phyloP scores from a whole-genome alignment of 176 grass and related monocot genomes.

The Calamus simplicifolius region DNA sequence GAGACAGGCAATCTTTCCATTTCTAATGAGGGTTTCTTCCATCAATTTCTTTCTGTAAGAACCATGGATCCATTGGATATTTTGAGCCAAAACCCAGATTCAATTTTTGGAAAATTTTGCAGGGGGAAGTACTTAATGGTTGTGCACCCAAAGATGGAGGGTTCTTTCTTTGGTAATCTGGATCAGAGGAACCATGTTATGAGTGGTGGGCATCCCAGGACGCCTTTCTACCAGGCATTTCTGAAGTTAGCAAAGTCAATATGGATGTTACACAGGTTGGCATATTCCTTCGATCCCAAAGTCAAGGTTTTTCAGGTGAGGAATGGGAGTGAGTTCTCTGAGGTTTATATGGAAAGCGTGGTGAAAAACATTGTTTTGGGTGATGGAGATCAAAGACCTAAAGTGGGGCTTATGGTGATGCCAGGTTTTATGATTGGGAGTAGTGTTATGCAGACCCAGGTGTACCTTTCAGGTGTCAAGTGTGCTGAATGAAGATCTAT shows the following conservation, averaged over 20 bases:
- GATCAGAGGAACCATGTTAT: slow-evolving; percentile 90
- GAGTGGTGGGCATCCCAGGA: slow-evolving; percentile 82
- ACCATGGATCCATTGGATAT: slow-evolving; percentile 95
- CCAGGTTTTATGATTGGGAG: slow-evolving; percentile 73
- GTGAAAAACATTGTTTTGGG: slow-evolving; percentile 55
- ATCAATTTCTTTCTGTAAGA: slow-evolving; percentile 72
- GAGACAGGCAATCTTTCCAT: slow-evolving; percentile 30
- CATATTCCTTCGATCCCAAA: slow-evolving; percentile 66
- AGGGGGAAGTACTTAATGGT: slow-evolving; percentile 66
- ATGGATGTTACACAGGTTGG: slow-evolving; percentile 74
- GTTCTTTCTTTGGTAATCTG: slow-evolving; percentile 76
- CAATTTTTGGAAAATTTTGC: slow-evolving; percentile 86
- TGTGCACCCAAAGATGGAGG: slow-evolving; percentile 93
- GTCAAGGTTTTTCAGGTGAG: slow-evolving; percentile 64
- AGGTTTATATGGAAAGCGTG: slow-evolving; percentile 83
- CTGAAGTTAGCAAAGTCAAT: slow-evolving; percentile 80
- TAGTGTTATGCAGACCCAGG: slow-evolving; percentile 59
- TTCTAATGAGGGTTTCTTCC: slow-evolving; percentile 73
- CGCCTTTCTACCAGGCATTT: slow-evolving; percentile 91
- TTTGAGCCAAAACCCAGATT: slow-evolving; percentile 82
- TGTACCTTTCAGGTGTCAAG: slow-evolving; percentile 69
- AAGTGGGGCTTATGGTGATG: slow-evolving; percentile 91
- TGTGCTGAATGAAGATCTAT: slow-evolving; percentile 36
- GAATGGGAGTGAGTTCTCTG: slow-evolving; percentile 61
- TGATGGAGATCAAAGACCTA: slow-evolving; percentile 47